These are phyloP conservation scores for Talaromyces trachyspermus DNA, from an alignment of 495 filamentous ascomycete species.

Conservation along the genomic window DNA sequence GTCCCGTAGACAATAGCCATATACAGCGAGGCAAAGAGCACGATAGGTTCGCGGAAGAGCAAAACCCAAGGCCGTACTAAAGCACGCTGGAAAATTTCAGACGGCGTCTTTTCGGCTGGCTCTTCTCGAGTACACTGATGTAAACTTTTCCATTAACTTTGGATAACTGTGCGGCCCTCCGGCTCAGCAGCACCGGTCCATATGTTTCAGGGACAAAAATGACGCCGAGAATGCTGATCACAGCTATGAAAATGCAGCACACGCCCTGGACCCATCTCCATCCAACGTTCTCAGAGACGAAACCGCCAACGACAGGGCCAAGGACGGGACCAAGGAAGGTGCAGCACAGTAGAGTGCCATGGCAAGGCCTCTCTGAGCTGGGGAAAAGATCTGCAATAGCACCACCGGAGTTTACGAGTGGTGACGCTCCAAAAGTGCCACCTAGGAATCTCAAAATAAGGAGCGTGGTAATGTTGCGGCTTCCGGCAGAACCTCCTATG, in stretches of 20 bases:
- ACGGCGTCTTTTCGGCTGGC: slow-evolving; percentile 6
- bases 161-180: slow-evolving; percentile 50
- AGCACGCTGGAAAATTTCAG: slow-evolving; percentile 8
- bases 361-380: slow-evolving; percentile 44
- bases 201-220: slow-evolving; percentile 67
- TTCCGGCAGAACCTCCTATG: slow-evolving; percentile 49
- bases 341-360: slow-evolving; percentile 41
- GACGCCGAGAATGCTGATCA: slow-evolving; percentile 47
- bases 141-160: slow-evolving; percentile 39
- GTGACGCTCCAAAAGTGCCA: slow-evolving; percentile 53
- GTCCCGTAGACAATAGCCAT: slow-evolving; percentile 58
- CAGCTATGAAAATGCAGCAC: slow-evolving; percentile 31
- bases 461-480: slow-evolving; percentile 50
- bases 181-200: slow-evolving; percentile 54
- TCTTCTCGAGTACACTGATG: slow-evolving; percentile 7
- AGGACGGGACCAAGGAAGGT: slow-evolving; percentile 48
- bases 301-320: slow-evolving; percentile 46
- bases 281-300: slow-evolving; percentile 34
- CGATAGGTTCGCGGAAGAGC: slow-evolving; percentile 17
- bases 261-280: slow-evolving; percentile 53
- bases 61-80: slow-evolving; percentile 19
- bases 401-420: slow-evolving; percentile 50
- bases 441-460: slow-evolving; percentile 59
- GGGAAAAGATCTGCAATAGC: slow-evolving; percentile 54
- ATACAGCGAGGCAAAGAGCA: slow-evolving; percentile 34